Conservation (phyloP, 352 stramenopile genomes). For the Pythium insidiosum region DNA sequence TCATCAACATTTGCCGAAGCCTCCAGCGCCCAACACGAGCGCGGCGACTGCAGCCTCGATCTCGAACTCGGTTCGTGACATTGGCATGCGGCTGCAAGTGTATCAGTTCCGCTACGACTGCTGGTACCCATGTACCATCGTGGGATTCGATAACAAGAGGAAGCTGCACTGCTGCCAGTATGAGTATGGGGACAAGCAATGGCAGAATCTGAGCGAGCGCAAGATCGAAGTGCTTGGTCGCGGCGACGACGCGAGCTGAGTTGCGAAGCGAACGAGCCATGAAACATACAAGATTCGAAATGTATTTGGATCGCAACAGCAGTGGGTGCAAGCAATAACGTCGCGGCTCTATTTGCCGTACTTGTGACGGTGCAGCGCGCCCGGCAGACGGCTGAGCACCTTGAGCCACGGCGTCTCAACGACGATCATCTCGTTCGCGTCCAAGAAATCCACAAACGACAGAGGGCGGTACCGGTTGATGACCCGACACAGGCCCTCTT, state of each 20-base stretch:
- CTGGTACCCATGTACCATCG: constrained; percentile 73
- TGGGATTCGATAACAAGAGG: constrained; percentile 65
- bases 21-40: too few relatives aligned
- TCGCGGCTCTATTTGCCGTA: constrained; percentile 66
- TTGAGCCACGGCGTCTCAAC: constrained; percentile 85
- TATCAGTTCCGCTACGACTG: constrained; percentile 80
- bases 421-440: constrained; percentile 64
- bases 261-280: too few relatives aligned
- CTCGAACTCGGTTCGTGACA: constrained; percentile 46
- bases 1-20: not conserved
- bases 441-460: constrained; percentile 80
- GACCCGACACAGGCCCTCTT: constrained; percentile 62
- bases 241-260: not conserved
- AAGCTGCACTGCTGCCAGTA: constrained; percentile 74
- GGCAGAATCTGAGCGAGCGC: constrained; percentile 44
- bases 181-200: constrained; percentile 79
- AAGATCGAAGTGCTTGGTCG: constrained; percentile 40
- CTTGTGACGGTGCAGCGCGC: constrained; percentile 78
- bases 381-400: constrained; percentile 72
- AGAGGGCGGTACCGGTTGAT: constrained; percentile 79
- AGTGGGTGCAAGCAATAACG: too few relatives aligned
- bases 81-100: constrained; percentile 49
- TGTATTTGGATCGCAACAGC: too few relatives aligned
- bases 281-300: too few relatives aligned
- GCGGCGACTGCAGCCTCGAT: constrained; percentile 2